phyloP scores from a whole-genome alignment of 345 rosid genomes.

The Raphanus sativus region DNA sequence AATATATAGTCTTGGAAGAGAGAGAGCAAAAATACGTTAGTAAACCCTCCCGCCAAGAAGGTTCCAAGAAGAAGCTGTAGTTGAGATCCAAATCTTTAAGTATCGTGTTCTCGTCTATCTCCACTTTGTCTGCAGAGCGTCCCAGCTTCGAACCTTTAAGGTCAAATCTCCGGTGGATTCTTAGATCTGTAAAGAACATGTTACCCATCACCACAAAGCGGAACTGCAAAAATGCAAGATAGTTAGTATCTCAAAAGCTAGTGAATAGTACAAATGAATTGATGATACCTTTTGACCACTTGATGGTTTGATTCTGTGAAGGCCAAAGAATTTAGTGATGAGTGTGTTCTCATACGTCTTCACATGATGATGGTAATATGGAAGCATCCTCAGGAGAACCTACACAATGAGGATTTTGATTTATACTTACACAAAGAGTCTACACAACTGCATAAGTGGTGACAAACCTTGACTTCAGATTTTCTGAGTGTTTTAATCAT shows the following conservation, averaged over 20 bases:
- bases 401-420: constrained; percentile 37
- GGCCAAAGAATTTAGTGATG: constrained; percentile 96
- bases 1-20: neutral
- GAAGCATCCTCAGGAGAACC: constrained; percentile 98
- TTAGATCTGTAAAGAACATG: constrained; percentile 96
- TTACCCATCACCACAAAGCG: constrained; percentile 99
- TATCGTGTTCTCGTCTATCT: constrained; percentile 91
- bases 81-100: constrained; percentile 93
- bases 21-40: constrained; percentile 53
- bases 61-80: constrained; percentile 80
- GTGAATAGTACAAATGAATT: neutral
- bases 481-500: constrained; percentile 98
- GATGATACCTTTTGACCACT: constrained; percentile 88
- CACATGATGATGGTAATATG: constrained; percentile 93
- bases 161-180: constrained; percentile 95
- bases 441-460: no score
- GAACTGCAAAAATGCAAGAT: constrained; percentile 57
- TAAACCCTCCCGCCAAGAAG: constrained; percentile 91
- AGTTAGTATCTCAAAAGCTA: constrained; percentile 14
- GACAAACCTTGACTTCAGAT: constrained; percentile 90
- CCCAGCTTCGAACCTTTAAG: constrained; percentile 94
- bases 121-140: constrained; percentile 87
- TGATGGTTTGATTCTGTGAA: constrained; percentile 96
- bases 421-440: no score
- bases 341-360: constrained; percentile 88